A percentile compares a stretch with the other conserved stretches of the same genome.
Conservation (phyloP, 2,329 filamentous ascomycete species). For the Cladobotryum protrusum region DNA sequence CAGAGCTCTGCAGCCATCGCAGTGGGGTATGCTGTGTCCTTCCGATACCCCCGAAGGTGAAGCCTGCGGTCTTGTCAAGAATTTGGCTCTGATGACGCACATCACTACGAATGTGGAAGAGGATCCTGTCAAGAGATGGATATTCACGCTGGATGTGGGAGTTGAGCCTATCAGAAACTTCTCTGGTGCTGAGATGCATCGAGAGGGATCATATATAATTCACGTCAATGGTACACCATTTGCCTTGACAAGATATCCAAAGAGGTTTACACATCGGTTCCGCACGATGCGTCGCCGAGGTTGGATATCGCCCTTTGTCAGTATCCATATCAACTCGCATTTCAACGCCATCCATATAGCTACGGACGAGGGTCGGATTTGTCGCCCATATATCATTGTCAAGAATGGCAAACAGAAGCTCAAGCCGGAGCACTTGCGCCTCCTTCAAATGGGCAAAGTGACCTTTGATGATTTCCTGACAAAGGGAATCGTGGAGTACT, state of each 20-base stretch:
- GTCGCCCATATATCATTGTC: slow-evolving; percentile 90
- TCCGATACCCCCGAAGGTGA: slow-evolving; percentile 98
- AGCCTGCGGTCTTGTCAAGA: slow-evolving; percentile 96
- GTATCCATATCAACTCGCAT: slow-evolving; percentile 92
- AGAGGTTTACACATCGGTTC: slow-evolving; percentile 79
- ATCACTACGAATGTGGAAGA: slow-evolving; percentile 97
- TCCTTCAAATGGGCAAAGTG: slow-evolving; percentile 75
- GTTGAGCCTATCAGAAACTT: slow-evolving; percentile 68
- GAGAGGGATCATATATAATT: slow-evolving; percentile 77
- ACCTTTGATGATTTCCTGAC: slow-evolving; percentile 93
- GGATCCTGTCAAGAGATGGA: slow-evolving; percentile 76
- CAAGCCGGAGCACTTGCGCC: slow-evolving; percentile 68
- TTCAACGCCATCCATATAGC: slow-evolving; percentile 90
- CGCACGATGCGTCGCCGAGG: slow-evolving; percentile 82
- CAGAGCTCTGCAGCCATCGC: slow-evolving; percentile 90
- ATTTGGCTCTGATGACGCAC: slow-evolving; percentile 96
- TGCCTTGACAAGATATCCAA: slow-evolving; percentile 78
- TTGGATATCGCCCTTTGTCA: slow-evolving; percentile 91
- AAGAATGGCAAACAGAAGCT: slow-evolving; percentile 81
- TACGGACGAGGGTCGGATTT: slow-evolving; percentile 94
- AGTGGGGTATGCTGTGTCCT: slow-evolving; percentile 96
- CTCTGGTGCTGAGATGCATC: slow-evolving; percentile 78
- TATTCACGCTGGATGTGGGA: slow-evolving; percentile 80
- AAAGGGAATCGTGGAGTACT: slow-evolving; percentile 86
- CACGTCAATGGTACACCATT: slow-evolving; percentile 95